Evolutionary conservation across 139 green algal species (phyloP).

Genomic region (Tetradesmus lagerheimii): DNA sequence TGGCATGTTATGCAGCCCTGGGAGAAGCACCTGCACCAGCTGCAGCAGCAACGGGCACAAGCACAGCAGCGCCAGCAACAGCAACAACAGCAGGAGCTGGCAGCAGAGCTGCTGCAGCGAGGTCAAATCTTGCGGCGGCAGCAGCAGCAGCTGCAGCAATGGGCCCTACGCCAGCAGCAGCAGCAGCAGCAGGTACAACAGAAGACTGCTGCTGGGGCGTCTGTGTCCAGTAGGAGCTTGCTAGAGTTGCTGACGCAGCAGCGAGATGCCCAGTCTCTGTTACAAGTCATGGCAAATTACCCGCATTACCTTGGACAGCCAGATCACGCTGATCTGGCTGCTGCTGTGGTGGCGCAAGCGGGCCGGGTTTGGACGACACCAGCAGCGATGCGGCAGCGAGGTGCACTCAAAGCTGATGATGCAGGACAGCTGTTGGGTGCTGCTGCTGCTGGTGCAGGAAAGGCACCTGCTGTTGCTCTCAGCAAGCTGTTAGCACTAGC

Average conservation of each 20-base stretch:
- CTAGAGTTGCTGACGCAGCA: background rate
- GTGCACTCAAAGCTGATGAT: no score
- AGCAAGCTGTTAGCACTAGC: no score
- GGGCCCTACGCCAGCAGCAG: background rate
- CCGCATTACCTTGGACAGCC: background rate
- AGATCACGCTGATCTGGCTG: background rate
- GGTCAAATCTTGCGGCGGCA: background rate
- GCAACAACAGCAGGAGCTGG: background rate
- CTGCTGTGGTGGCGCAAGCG: background rate
- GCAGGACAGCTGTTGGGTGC: background rate
- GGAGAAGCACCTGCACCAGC: conserved; percentile 2
- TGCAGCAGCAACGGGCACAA: background rate
- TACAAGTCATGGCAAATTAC: background rate
- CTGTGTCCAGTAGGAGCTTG: background rate
- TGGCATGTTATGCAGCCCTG: background rate
- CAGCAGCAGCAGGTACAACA: background rate
- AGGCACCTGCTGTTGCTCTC: no score
- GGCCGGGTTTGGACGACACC: background rate
- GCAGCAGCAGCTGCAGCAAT: background rate
- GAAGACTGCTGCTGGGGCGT: background rate
- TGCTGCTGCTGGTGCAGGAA: background rate
- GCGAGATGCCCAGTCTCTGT: background rate
- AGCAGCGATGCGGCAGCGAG: background rate
- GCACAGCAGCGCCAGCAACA: background rate
- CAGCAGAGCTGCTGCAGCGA: background rate